A percentile compares a stretch with the other conserved stretches of the same genome.
phyloP scores from a whole-genome alignment of 306 rosid genomes.

The Vigna trinervia region DNA sequence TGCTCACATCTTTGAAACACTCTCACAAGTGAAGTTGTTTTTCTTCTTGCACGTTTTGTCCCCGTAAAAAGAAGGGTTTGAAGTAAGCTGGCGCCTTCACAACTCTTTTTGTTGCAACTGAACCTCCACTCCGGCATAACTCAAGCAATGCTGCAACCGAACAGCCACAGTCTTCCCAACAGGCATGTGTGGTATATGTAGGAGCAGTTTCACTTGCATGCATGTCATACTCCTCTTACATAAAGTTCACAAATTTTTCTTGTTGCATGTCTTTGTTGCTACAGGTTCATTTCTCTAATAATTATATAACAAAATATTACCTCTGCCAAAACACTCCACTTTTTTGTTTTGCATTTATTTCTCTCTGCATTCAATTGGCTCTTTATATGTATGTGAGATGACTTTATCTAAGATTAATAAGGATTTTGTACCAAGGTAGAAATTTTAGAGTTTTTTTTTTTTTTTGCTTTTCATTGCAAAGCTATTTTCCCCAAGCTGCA shows the following conservation, averaged over 20 bases:
- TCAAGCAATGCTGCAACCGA: too few relatives aligned
- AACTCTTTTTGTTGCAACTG: too few relatives aligned
- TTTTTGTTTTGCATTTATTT: conserved; percentile 21
- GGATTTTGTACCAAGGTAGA: conserved; percentile 27
- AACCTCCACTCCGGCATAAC: too few relatives aligned
- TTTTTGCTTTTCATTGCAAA: too few relatives aligned
- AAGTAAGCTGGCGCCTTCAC: too few relatives aligned
- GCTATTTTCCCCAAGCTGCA: too few relatives aligned
- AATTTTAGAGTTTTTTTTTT: conserved; percentile 9
- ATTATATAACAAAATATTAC: background rate
- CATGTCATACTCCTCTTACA: background rate
- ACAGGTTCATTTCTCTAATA: background rate
- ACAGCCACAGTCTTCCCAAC: too few relatives aligned
- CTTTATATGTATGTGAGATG: conserved; percentile 44
- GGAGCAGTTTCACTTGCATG: background rate
- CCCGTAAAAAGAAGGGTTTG: too few relatives aligned
- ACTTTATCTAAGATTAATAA: conserved; percentile 45
- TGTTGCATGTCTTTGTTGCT: background rate
- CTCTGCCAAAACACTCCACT: conserved; percentile 17
- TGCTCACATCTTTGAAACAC: too few relatives aligned
- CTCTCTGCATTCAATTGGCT: conserved; percentile 36
- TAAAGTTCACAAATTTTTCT: conserved; percentile 6
- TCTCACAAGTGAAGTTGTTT: too few relatives aligned
- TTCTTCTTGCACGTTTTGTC: too few relatives aligned
- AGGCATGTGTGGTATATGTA: too few relatives aligned